Conservation (phyloP, 306 rosid genomes). For the Glycine tomentella region DNA sequence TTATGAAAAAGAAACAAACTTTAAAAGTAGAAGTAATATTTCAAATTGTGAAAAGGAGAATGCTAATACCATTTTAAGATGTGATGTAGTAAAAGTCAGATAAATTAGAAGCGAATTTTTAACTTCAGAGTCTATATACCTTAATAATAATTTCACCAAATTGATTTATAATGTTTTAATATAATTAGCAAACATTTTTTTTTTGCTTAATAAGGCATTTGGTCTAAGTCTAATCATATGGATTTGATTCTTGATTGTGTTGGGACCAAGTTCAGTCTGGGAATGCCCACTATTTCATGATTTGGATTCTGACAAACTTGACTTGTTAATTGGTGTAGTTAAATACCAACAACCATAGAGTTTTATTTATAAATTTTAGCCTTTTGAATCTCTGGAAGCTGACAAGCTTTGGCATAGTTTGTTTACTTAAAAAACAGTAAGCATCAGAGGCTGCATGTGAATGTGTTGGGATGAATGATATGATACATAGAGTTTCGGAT, state of each 20-base stretch:
- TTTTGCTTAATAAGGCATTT: neutral
- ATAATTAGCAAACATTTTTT: neutral
- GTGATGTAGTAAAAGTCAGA: neutral
- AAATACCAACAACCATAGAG: neutral
- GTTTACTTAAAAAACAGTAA: neutral
- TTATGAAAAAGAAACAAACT: too few species aligned
- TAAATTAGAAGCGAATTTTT: neutral
- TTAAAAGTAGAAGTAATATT: neutral
- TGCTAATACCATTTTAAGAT: neutral
- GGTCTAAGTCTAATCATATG: slow-evolving; percentile 38
- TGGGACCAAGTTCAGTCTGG: slow-evolving; percentile 55
- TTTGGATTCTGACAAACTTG: too few species aligned
- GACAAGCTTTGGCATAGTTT: slow-evolving; percentile 1
- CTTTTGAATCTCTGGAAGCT: neutral
- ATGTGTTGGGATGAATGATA: too few species aligned
- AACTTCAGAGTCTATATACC: too few species aligned
- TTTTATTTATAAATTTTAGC: neutral
- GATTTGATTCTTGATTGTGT: slow-evolving; percentile 64
- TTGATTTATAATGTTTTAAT: too few species aligned
- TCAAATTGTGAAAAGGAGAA: neutral
- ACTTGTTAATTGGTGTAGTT: too few species aligned
- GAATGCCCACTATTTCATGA: slow-evolving; percentile 36
- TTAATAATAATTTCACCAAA: too few species aligned
- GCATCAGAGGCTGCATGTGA: slow-evolving; percentile 6
- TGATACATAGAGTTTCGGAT: too few species aligned